Conservation (phyloP, 345 rosid genomes). For the Zanthoxylum bungeanum region DNA sequence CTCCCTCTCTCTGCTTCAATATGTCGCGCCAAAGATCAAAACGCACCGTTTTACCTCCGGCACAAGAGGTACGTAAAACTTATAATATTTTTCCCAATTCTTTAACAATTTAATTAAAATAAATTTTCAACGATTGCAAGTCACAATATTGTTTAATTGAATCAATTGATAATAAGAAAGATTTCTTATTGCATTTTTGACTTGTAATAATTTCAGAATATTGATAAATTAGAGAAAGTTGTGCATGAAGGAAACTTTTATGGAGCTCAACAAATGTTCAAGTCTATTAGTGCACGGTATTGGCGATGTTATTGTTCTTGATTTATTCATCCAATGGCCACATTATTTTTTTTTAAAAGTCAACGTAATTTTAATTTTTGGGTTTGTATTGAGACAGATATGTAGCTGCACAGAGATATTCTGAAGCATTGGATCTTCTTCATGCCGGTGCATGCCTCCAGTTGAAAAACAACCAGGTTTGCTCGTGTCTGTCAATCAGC, state of each 20-base stretch:
- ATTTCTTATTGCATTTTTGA: not conserved
- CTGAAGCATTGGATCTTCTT: slow-evolving; percentile 83
- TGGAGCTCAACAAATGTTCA: slow-evolving; percentile 98
- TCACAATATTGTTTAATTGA: not conserved
- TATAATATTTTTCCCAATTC: not conserved
- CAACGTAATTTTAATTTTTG: not conserved
- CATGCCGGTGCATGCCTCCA: slow-evolving; percentile 90
- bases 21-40: slow-evolving; percentile 53
- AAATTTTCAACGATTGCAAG: not conserved
- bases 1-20: not conserved
- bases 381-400: slow-evolving; percentile 42
- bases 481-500: not conserved
- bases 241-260: slow-evolving; percentile 75
- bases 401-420: slow-evolving; percentile 60
- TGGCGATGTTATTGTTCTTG: not conserved
- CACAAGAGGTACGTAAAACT: slow-evolving; percentile 76
- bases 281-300: slow-evolving; percentile 85
- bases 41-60: slow-evolving; percentile 65
- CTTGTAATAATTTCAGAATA: slow-evolving; percentile 43
- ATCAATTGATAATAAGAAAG: slow-evolving; percentile 1
- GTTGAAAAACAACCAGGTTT: slow-evolving; percentile 69
- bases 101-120: not conserved
- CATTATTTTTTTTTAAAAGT: not conserved
- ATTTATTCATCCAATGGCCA: not conserved
- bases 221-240: slow-evolving; percentile 72